Base-by-base conservation (phyloP, 1,139 yeast genomes). In the Candida sojae region DNA sequence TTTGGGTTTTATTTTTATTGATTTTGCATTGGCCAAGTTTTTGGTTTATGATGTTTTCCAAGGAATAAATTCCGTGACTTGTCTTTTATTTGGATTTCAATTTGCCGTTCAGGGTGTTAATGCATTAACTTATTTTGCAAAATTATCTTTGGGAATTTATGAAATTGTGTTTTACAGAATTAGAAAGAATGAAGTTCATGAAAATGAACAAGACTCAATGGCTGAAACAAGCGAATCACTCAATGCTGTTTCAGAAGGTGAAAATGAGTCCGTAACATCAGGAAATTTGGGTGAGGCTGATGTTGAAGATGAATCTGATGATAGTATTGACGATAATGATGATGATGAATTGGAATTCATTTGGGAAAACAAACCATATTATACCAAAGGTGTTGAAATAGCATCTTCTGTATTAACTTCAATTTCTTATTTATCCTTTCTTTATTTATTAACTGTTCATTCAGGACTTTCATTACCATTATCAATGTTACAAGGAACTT, bases 361-460 rank as follows among this genome's bases (percentile, higher is more conserved):
- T 1, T 86, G 96, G 92, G 96, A 90, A 57, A 74, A 75, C 33
- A 89, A 91, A 61, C 77, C 83, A 1, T 71, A 83, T 56, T 80
- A 79, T 54, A 71, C 79, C 52, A 86, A 88, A 58, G 61, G 77
- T 4, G 69, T 87, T 29, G 89, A 86, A 44, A 73, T 88, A 4
- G 47, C 68, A 2, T 73, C 82, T 5, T 68, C 80, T 11, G 43
- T 75, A 1, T 55, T 81, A 43, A 76, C 77, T 62, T 64, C 71
- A 0, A 40, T 61, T 0, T 66, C 77, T 1, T 67, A 69, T 49
- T 43, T 70, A 13, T 56, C 61, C 12, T 72, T 73, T 52, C 64
- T 70, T 12, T 75, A 73, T 58, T 58, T 75, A 36, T 57, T 75
- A 29, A 66, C 65, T 4, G 57, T 83, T 32, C 82, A 87, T 55